Evolutionary conservation across 371 early-diverging fungal genomes (phyloP), one percentile per base, ranked within the genome.

Genomic region (Circinella umbellata): DNA sequence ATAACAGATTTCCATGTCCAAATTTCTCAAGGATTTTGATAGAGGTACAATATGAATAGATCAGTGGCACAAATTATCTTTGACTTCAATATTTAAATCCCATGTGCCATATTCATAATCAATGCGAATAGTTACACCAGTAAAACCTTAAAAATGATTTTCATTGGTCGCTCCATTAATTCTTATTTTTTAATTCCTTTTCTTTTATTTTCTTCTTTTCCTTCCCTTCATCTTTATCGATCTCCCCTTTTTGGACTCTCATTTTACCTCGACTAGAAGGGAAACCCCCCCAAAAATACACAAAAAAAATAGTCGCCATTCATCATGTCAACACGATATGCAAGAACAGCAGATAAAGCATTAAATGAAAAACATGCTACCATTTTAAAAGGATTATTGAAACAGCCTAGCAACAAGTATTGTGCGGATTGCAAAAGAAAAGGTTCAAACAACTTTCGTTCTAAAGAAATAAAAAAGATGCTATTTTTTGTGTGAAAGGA

Each of bases 381-480:
- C 70, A 85, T 92, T 38, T 77, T 94, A 55, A 92, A 92, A 76
- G 82, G 86, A n/a, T 85, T 94, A 35, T 82, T 93, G 79, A 83
- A 86, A 74, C 78, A 85, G 69, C 84, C 90, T 13, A 90, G 86
- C 53, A 94, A 96, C 81, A 86, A 87, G 55, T 83, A 82, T 60
- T 96, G 96, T 74, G 94, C 91, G 46, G 94, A 94, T 75, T 95
- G 95, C 81, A 82, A 90, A 61, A 88, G 90, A 72, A 91, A 92
- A 84, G 93, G 93, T 91, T 53, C 3, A 6, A 27, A 34, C 6
- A 27, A 5, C 9, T 27, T 17, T 11, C 54, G 7, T 11, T 47
- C 1, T 15, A 77, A 63, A n/a, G 46, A 34, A 14, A 35, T 27
- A 15, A 17, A 20, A 35, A 59, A 34, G 36, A 13, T 10, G 17